phyloP scores from a whole-genome alignment of 768 basidiomycete species.

The Termitomyces sp. region DNA sequence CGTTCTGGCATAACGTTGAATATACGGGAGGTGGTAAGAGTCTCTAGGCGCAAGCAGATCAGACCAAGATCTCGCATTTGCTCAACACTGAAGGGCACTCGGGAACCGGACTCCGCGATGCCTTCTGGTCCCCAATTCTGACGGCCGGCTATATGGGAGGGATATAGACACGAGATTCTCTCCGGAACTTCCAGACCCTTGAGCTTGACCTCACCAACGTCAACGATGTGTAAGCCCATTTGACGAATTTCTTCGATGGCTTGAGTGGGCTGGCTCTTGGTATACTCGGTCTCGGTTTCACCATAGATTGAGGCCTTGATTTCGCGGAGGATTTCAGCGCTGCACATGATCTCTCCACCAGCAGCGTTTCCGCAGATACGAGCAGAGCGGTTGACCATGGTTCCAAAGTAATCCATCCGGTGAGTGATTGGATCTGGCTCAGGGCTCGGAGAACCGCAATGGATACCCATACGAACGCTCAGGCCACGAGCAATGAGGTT shows the following conservation, averaged over 20 bases:
- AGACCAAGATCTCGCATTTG: slow-evolving; percentile 72
- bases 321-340: slow-evolving; percentile 81
- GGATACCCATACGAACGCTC: slow-evolving; percentile 96
- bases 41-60: slow-evolving; percentile 76
- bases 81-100: slow-evolving; percentile 64
- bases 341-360: slow-evolving; percentile 93
- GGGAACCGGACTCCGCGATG: slow-evolving; percentile 35
- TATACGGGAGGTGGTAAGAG: slow-evolving; percentile 57
- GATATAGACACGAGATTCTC: slow-evolving; percentile 80
- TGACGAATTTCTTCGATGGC: slow-evolving; percentile 73
- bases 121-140: slow-evolving; percentile 39
- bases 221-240: slow-evolving; percentile 63
- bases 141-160: slow-evolving; percentile 65
- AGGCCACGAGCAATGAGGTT: slow-evolving; percentile 78
- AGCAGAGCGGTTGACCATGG: slow-evolving; percentile 92
- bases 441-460: slow-evolving; percentile 86
- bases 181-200: slow-evolving; percentile 95
- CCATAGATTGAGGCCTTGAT: slow-evolving; percentile 60
- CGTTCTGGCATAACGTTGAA: slow-evolving; percentile 44
- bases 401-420: slow-evolving; percentile 98
- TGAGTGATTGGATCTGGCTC: slow-evolving; percentile 87
- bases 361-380: slow-evolving; percentile 78
- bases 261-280: slow-evolving; percentile 47
- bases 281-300: slow-evolving; percentile 57
- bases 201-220: slow-evolving; percentile 87